Percentiles rank a stretch among this genome's conserved stretches.
phyloP scores from a whole-genome alignment of 1,284 basidiomycete species.

The Microbotryomycetes sp. region DNA sequence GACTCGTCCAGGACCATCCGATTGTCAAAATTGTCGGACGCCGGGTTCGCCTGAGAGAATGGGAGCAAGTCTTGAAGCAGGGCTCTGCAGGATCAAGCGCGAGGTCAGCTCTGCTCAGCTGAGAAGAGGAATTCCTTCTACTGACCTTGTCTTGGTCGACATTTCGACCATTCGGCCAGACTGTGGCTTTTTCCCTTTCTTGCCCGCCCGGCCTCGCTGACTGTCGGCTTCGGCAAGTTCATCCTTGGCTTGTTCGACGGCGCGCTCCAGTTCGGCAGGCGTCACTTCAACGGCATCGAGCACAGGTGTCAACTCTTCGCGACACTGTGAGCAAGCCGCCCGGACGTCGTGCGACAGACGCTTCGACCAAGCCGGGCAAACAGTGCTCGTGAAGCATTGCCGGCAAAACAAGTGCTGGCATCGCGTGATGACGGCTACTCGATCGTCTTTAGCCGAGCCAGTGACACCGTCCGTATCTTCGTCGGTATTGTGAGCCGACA shows the following conservation, averaged over 20 bases:
- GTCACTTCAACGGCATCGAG: constrained; percentile 33
- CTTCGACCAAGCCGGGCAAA: constrained; percentile 48
- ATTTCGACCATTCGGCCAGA: constrained; percentile 31
- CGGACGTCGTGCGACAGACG: constrained; percentile 64
- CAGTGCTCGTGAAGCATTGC: constrained; percentile 63
- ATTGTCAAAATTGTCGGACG: constrained; percentile 29
- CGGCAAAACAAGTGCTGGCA: constrained; percentile 93
- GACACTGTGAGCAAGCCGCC: constrained; percentile 71
- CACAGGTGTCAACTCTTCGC: constrained; percentile 42
- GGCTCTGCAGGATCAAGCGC: constrained; percentile 4
- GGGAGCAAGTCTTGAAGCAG: constrained; percentile 36
- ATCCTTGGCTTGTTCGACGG: constrained; percentile 12
- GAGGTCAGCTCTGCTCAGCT: background rate
- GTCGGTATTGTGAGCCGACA: constrained; percentile 45
- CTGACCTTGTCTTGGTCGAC: constrained; percentile 36
- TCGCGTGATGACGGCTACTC: constrained; percentile 71
- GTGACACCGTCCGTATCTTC: constrained; percentile 42
- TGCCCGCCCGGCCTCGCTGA: background rate
- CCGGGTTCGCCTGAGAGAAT: constrained; percentile 37
- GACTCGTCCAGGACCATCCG: background rate
- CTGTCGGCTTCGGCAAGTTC: constrained; percentile 19
- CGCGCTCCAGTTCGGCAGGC: constrained; percentile 25
- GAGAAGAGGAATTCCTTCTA: background rate
- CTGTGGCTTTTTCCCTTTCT: constrained; percentile 12
- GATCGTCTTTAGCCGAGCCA: constrained; percentile 40